A percentile compares a stretch with the other conserved stretches of the same genome.
Conservation (phyloP, 2,329 filamentous ascomycete species). For the Fusarium sambucinum region DNA sequence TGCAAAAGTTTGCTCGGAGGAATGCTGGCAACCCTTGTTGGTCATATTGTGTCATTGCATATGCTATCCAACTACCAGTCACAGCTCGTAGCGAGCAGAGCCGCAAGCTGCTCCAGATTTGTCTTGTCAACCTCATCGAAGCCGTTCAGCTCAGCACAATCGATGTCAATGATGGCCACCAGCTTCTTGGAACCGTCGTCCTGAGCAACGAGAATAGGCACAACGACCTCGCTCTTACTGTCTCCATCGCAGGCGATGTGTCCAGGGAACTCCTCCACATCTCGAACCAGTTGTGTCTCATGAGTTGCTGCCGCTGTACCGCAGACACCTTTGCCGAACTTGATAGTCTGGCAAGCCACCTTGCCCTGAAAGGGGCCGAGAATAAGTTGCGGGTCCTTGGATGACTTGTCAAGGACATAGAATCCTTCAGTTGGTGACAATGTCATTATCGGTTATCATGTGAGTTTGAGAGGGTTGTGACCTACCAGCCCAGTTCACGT, state of each 20-base stretch:
- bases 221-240: conserved; percentile 84
- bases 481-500: conserved; percentile 82
- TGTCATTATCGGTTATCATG: conserved; percentile 18
- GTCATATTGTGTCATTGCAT: conserved; percentile 4
- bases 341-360: conserved; percentile 82
- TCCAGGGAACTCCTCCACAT: conserved; percentile 81
- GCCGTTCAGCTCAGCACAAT: conserved; percentile 75
- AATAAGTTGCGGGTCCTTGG: conserved; percentile 68
- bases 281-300: conserved; percentile 73
- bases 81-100: conserved; percentile 69
- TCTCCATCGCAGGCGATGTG: conserved; percentile 86
- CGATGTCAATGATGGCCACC: conserved; percentile 83
- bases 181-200: conserved; percentile 58
- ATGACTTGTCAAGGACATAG: conserved; percentile 72
- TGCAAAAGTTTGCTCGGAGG: neutral
- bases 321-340: conserved; percentile 80
- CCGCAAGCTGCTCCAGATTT: conserved; percentile 75
- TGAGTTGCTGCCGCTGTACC: conserved; percentile 73
- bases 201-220: conserved; percentile 69
- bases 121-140: conserved; percentile 76
- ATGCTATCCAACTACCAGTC: conserved; percentile 66
- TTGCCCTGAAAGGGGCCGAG: conserved; percentile 86
- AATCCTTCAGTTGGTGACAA: conserved; percentile 66
- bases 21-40: neutral
- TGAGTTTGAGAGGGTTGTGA: neutral